These are phyloP conservation scores for Cystobasidium ongulense DNA, from an alignment of 768 basidiomycete species.

Conservation along the genomic window DNA sequence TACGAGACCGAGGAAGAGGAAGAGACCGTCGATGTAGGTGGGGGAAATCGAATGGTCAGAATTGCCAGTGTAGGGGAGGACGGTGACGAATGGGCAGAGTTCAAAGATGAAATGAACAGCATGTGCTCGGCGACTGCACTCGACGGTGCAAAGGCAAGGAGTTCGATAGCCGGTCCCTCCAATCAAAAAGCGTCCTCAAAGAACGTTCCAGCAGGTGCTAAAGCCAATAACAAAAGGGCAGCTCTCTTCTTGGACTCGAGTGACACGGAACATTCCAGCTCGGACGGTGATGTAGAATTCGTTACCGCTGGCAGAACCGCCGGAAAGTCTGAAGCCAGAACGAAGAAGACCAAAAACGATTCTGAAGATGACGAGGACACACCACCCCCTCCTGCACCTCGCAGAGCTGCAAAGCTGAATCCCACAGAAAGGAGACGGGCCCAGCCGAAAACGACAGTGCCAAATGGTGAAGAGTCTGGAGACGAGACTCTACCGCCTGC, in stretches of 20 bases:
- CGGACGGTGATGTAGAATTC: neutral
- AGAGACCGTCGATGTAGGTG: conserved; percentile 20
- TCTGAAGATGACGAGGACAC: neutral
- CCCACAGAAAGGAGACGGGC: too few species aligned
- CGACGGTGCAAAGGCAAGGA: neutral
- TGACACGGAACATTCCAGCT: neutral
- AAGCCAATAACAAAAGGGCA: neutral
- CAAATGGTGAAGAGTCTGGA: too few species aligned
- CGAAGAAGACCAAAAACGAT: neutral
- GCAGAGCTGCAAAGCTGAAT: too few species aligned
- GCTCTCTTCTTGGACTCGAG: neutral
- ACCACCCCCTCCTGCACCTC: neutral
- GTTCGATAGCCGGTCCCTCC: neutral
- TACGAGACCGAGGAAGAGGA: conserved; percentile 8
- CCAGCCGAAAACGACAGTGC: too few species aligned
- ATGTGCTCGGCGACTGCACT: neutral
- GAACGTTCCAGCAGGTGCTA: neutral
- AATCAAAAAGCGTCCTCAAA: neutral
- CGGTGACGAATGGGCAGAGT: conserved; percentile 21
- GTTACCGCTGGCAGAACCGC: neutral
- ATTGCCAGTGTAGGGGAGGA: conserved; percentile 1
- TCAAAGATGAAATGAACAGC: neutral
- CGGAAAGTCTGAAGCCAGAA: neutral
- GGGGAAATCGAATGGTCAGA: neutral
- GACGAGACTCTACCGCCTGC: too few species aligned